Evolutionary conservation across 2,329 filamentous ascomycete genomes (phyloP).

Genomic region (Trichophyton rubrum): DNA sequence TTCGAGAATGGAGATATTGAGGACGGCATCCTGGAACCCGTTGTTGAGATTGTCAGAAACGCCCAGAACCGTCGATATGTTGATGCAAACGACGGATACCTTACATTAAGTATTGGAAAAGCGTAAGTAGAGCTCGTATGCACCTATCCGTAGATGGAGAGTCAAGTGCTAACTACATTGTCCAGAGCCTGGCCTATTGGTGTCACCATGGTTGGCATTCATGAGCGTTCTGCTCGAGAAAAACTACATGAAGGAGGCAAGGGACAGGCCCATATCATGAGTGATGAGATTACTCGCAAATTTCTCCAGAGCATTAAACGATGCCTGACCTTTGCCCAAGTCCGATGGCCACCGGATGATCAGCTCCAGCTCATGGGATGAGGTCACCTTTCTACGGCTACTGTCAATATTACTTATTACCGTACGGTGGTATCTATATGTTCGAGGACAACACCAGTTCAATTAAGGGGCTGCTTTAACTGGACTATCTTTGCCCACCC

Average conservation of each 20-base stretch:
- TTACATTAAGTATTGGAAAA: slow-evolving; percentile 86
- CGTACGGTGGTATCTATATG: not conserved
- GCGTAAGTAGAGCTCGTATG: slow-evolving; percentile 37
- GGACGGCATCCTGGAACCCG: slow-evolving; percentile 62
- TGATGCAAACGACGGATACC: slow-evolving; percentile 89
- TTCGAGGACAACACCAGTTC: not conserved
- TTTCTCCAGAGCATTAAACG: slow-evolving; percentile 96
- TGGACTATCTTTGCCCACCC: not conserved
- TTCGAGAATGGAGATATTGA: slow-evolving; percentile 73
- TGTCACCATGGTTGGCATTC: slow-evolving; percentile 99
- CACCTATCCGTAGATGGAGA: not conserved
- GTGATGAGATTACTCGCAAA: slow-evolving; percentile 88
- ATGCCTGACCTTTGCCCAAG: slow-evolving; percentile 91
- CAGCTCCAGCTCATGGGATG: slow-evolving; percentile 87
- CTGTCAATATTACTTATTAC: no score
- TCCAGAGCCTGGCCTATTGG: slow-evolving; percentile 83
- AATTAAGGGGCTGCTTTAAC: not conserved
- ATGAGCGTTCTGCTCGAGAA: slow-evolving; percentile 89
- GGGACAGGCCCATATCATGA: slow-evolving; percentile 87
- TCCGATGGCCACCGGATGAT: slow-evolving; percentile 89
- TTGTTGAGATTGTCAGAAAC: slow-evolving; percentile 83
- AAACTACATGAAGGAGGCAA: slow-evolving; percentile 72
- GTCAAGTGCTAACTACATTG: not conserved
- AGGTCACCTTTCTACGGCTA: not conserved
- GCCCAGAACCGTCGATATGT: slow-evolving; percentile 88